Base-by-base conservation (phyloP, 31 red algal genomes). In the Porphyra umbilicalis region DNA sequence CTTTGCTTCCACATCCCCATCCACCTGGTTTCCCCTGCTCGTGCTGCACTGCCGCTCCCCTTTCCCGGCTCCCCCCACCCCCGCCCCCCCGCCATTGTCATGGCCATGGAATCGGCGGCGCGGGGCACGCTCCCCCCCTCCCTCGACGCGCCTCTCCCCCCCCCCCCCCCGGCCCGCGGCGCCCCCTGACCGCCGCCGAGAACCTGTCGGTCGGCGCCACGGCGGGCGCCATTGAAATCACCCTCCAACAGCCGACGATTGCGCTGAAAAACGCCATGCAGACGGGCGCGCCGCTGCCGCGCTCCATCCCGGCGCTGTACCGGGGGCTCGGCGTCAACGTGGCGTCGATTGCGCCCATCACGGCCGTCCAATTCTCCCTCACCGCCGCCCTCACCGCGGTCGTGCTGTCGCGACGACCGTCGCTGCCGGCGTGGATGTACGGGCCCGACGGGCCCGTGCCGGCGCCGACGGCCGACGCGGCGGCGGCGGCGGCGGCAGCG, bases 171-270 rank as follows among this genome's bases (percentile, higher is more conserved):
- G 0, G 25, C 20, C 57, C 57, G 4, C 57, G 57, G 57, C 57
- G 57, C 8, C 25, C 57, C 2, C 57, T 71, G 13, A 71, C 11
- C 57, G 57, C 57, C 57, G 57, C 25, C 20, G 57, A 71, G 57
- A 71, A 71, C 25, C 57, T 71, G 57, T 71, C 57, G 13, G 79
- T 82, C 33, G 85, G 85, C 1, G 85, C 85, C 33, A 39, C 80
- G 35, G 85, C 85, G 29, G 85, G 85, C 76, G 85, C 78, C 36
- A 82, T 87, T 36, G 85, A 87, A 75, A 68, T 87, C 13, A 79
- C 76, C 76, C 68, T 87, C 76, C 85, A 87, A 32, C 85, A 87
- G 30, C 85, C 85, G 40, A 82, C 80, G 36, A 87, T 87, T 75
- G 77, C 77, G 0, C 80, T 81, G 71, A 87, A 87, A 40, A 87